Percentiles rank a stretch among this genome's conserved stretches.
phyloP scores from a whole-genome alignment of 1,139 yeast species.

The Kodamaea anthophila region DNA sequence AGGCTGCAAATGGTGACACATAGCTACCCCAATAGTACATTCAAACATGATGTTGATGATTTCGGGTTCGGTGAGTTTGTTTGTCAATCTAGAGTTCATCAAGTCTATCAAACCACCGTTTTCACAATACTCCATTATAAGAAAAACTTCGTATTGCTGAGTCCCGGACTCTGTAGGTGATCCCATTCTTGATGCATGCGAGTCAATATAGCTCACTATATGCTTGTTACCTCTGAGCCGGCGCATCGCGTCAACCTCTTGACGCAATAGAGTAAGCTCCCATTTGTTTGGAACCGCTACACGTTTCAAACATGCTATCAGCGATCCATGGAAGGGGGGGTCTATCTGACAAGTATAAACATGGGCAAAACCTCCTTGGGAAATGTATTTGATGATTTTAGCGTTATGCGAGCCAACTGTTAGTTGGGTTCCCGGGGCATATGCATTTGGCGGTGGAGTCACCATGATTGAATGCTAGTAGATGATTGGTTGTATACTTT shows the following conservation, averaged over 20 bases:
- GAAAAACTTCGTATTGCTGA: constrained; percentile 75
- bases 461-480: too few relatives aligned
- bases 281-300: constrained; percentile 70
- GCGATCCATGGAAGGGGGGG: constrained; percentile 44
- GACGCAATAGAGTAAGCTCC: constrained; percentile 60
- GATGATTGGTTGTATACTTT: too few relatives aligned
- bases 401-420: constrained; percentile 63
- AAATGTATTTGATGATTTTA: constrained; percentile 51
- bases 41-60: constrained; percentile 79
- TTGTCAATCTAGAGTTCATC: constrained; percentile 85
- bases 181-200: constrained; percentile 78
- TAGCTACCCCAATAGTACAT: constrained; percentile 73
- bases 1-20: constrained; percentile 79
- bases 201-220: constrained; percentile 85
- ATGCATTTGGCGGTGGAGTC: constrained; percentile 50
- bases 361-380: constrained; percentile 74
- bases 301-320: constrained; percentile 63
- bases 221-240: constrained; percentile 69
- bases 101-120: constrained; percentile 85
- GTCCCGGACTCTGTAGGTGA: constrained; percentile 23
- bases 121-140: constrained; percentile 88
- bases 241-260: constrained; percentile 82
- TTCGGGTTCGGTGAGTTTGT: constrained; percentile 77
- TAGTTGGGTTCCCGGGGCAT: constrained; percentile 53
- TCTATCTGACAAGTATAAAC: constrained; percentile 59